Conservation (phyloP, 371 early-diverging fungal species). For the Haplosporangium sp. region DNA sequence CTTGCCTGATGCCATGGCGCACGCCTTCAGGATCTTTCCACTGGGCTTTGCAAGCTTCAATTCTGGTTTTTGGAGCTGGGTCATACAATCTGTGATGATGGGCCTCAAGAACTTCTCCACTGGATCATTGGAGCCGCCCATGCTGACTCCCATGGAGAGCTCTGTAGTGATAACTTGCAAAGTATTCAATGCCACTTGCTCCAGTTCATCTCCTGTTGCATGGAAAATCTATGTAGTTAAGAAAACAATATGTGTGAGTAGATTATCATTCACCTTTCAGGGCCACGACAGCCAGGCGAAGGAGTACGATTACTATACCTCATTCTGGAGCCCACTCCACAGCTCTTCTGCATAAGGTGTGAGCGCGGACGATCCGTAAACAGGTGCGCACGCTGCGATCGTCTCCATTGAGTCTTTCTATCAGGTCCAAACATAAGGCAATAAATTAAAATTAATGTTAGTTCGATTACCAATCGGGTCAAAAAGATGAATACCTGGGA, state of each 20-base stretch:
- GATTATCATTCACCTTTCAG: not conserved
- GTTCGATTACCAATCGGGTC: constrained; percentile 18
- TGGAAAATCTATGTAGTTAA: constrained; percentile 63
- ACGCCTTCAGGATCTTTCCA: constrained; percentile 73
- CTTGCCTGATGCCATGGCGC: constrained; percentile 73
- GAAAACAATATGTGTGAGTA: not conserved
- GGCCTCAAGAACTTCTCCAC: constrained; percentile 71
- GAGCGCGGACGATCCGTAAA: constrained; percentile 75
- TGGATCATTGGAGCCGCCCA: constrained; percentile 64
- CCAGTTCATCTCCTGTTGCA: constrained; percentile 72
- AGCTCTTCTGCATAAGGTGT: constrained; percentile 72
- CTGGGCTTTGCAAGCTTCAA: constrained; percentile 77
- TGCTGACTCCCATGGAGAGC: constrained; percentile 59
- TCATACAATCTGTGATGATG: constrained; percentile 73
- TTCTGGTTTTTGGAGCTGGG: constrained; percentile 77
- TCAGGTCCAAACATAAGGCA: constrained; percentile 14
- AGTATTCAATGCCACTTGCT: constrained; percentile 68
- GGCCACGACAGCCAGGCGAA: too few relatives aligned
- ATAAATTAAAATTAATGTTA: constrained; percentile 19
- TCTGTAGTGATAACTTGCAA: constrained; percentile 70
- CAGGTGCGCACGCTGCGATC: constrained; percentile 79
- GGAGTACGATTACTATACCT: constrained; percentile 56
- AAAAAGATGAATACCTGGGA: not conserved
- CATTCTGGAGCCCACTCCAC: constrained; percentile 75
- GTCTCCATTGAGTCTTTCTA: constrained; percentile 91